Evolutionary conservation across 305 asterid species (phyloP), one percentile per base, ranked within the genome.

Genomic region (Fraxinus floribunda): DNA sequence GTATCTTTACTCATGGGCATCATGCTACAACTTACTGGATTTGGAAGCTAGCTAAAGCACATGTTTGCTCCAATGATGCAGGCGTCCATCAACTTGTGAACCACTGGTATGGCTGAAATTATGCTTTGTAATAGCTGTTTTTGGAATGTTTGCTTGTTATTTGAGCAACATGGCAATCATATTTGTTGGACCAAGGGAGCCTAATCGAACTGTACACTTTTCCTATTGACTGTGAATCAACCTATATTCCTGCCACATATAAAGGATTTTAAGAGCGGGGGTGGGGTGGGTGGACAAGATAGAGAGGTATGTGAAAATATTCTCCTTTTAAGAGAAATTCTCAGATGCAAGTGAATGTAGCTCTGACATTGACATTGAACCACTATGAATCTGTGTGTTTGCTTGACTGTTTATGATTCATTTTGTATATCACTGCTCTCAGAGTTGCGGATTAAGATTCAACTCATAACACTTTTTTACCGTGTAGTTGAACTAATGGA

Each of bases 31-130:
- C 88, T 83, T 85, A 87, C 81, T 94, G 97, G 96, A 81, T 91
- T 11, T 94, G 98, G 98, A 94, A 91, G 83, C 92, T 88, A 79
- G 97, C 96, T 62, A 94, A 92, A 88, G 94, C 94, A 1, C 97
- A 94, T 16, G 98, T 94, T 81, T 92, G 91, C 88, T 91, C 97
- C 84, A 91, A 90, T 3, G 98, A 94, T 85, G 94, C 97, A 13
- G 97, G 96, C 38, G 86, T 94, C 79, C 97, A 90, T 84, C 97
- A 94, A 82, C 89, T 94, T 20, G 93, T 92, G 70, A 91, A 91
- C 88, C 98, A 92, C 86, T 94, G 97, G 98, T 94, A 88, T 5
- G 90, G 66, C 66, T 38, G 6, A 5, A 30, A 26, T 2, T 34
- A 22, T 79, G 18, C 76, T 0, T 77, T 70, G 18, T 70, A 30